These are phyloP conservation scores for Wickerhamiella australiensis DNA, from an alignment of 805 yeast genomes.

Conservation along the genomic window DNA sequence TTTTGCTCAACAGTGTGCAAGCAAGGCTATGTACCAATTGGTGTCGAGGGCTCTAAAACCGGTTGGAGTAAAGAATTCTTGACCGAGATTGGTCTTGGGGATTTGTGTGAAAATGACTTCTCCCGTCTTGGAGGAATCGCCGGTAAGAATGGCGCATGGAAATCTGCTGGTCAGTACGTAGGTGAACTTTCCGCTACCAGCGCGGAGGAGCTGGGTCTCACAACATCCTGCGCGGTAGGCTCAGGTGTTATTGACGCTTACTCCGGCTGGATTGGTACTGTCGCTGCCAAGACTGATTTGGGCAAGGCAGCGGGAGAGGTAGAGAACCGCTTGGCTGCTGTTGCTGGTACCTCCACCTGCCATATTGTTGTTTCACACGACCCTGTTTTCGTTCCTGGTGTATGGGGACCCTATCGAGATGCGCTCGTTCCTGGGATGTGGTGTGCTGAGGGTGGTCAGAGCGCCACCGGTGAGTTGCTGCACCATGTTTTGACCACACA, in stretches of 20 bases:
- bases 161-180: conserved; percentile 81
- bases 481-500: conserved; percentile 81
- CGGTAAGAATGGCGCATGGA: conserved; percentile 55
- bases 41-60: conserved; percentile 70
- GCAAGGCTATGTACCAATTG: conserved; percentile 87
- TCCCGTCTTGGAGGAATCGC: conserved; percentile 74
- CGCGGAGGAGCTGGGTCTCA: conserved; percentile 74
- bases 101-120: conserved; percentile 65
- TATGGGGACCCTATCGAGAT: conserved; percentile 97
- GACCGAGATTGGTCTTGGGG: conserved; percentile 54
- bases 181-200: conserved; percentile 56
- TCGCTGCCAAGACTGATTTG: conserved; percentile 65
- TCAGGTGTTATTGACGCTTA: conserved; percentile 96
- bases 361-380: conserved; percentile 79
- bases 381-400: conserved; percentile 86
- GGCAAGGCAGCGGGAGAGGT: conserved; percentile 29
- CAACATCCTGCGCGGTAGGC: conserved; percentile 72
- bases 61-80: conserved; percentile 89
- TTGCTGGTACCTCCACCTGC: conserved; percentile 97
- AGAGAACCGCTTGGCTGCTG: conserved; percentile 86
- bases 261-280: conserved; percentile 98
- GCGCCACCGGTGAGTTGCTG: conserved; percentile 88
- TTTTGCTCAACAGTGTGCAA: conserved; percentile 88
- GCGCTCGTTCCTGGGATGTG: conserved; percentile 81
- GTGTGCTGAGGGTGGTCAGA: conserved; percentile 99